Evolutionary conservation across 108 stramenopile genomes (phyloP).

Genomic region (Cyclotella atomus): DNA sequence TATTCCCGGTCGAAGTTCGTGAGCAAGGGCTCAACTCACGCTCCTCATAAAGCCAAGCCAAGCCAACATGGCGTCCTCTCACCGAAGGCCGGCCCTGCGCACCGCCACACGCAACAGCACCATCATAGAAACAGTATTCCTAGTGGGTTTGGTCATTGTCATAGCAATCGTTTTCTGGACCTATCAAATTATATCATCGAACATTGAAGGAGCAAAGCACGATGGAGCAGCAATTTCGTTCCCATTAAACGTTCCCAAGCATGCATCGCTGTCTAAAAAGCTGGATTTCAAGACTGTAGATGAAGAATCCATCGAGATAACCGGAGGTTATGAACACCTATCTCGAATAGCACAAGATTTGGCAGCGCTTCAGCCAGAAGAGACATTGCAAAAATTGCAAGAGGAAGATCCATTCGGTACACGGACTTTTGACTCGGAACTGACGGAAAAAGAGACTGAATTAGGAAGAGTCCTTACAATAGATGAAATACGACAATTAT

Average conservation of each 20-base stretch:
- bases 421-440: slow-evolving; percentile 58
- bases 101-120: slow-evolving; percentile 44
- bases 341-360: slow-evolving; percentile 53
- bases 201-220: slow-evolving; percentile 1
- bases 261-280: not conserved
- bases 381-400: slow-evolving; percentile 52
- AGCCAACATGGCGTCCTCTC: slow-evolving; percentile 10
- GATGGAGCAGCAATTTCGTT: not conserved
- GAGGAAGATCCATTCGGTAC: slow-evolving; percentile 75
- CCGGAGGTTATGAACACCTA: slow-evolving; percentile 28
- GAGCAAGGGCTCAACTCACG: no score
- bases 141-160: slow-evolving; percentile 39
- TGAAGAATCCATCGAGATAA: not conserved
- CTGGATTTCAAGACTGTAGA: not conserved
- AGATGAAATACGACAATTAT: slow-evolving; percentile 60
- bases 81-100: slow-evolving; percentile 26
- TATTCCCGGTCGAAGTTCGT: not conserved
- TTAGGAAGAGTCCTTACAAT: slow-evolving; percentile 37
- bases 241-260: slow-evolving; percentile 9
- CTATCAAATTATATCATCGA: slow-evolving; percentile 24
- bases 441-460: slow-evolving; percentile 62
- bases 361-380: slow-evolving; percentile 52
- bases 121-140: slow-evolving; percentile 35
- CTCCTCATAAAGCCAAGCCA: no score
- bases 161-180: slow-evolving; percentile 25